Evolutionary conservation across 2,329 filamentous ascomycete genomes (phyloP).

Genomic region (Neopestalotiopsis sp.): DNA sequence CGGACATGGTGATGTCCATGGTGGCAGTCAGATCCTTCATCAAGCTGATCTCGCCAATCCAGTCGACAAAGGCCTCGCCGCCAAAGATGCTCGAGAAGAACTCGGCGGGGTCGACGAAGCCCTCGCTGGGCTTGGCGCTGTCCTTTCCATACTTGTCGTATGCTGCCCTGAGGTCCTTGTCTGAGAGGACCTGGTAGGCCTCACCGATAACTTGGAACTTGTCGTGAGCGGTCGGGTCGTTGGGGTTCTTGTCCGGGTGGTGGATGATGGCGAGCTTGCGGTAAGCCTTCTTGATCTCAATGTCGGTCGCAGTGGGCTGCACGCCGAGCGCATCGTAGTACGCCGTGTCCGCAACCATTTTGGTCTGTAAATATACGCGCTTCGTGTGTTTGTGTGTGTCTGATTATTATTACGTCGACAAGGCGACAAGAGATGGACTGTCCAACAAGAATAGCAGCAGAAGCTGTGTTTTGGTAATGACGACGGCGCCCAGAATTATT

Average conservation of each 20-base stretch:
- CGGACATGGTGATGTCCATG: constrained; percentile 95
- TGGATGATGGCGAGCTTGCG: constrained; percentile 93
- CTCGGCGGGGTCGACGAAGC: constrained; percentile 94
- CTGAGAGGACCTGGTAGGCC: constrained; percentile 82
- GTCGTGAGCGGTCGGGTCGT: constrained; percentile 90
- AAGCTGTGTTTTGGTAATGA: neutral
- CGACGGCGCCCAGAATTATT: constrained; percentile 14
- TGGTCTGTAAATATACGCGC: constrained; percentile 28
- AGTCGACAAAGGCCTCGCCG: constrained; percentile 92
- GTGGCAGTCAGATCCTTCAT: constrained; percentile 98
- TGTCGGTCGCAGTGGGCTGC: constrained; percentile 80
- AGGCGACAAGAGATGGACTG: neutral
- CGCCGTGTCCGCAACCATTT: constrained; percentile 85
- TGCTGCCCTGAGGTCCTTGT: constrained; percentile 83
- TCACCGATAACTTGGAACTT: constrained; percentile 90
- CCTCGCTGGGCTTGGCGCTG: constrained; percentile 85
- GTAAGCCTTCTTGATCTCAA: constrained; percentile 98
- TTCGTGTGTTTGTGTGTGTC: neutral
- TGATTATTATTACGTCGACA: neutral
- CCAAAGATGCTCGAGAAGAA: constrained; percentile 99
- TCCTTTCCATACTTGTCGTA: constrained; percentile 99
- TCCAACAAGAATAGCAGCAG: neutral
- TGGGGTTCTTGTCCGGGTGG: constrained; percentile 97
- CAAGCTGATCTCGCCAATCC: constrained; percentile 96
- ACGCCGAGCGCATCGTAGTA: constrained; percentile 92